Evolutionary conservation across 371 early-diverging fungal species (phyloP).

Genomic region (Apophysomyces elegans): DNA sequence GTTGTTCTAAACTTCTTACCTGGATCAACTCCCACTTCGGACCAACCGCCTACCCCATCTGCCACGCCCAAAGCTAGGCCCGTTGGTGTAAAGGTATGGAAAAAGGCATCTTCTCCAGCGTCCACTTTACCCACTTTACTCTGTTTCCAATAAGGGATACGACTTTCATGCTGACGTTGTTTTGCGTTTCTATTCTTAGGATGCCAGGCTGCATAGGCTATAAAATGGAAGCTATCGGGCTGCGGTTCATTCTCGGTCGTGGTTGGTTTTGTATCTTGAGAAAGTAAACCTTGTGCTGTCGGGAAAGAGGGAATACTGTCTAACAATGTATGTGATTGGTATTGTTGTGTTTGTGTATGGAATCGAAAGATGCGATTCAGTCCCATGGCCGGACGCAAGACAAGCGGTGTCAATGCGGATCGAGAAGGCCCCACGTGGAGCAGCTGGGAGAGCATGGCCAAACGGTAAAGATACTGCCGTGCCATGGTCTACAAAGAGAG

Average conservation of each 20-base stretch:
- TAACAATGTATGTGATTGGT: slow-evolving; percentile 3
- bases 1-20: slow-evolving; percentile 18
- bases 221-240: slow-evolving; percentile 35
- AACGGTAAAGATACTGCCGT: slow-evolving; percentile 27
- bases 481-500: slow-evolving; percentile 14
- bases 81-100: slow-evolving; percentile 61
- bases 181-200: slow-evolving; percentile 43
- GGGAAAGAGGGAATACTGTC: slow-evolving; percentile 4
- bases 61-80: slow-evolving; percentile 69
- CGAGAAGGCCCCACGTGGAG: slow-evolving; percentile 11
- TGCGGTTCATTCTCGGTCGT: slow-evolving; percentile 5
- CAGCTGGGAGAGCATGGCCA: slow-evolving; percentile 26
- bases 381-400: slow-evolving; percentile 22
- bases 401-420: slow-evolving; percentile 3
- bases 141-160: slow-evolving; percentile 54
- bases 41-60: slow-evolving; percentile 78
- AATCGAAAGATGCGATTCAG: slow-evolving; percentile 18
- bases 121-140: slow-evolving; percentile 62
- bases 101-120: slow-evolving; percentile 77
- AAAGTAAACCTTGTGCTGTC: not conserved
- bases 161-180: slow-evolving; percentile 27
- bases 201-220: slow-evolving; percentile 55
- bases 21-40: slow-evolving; percentile 58
- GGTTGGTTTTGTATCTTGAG: not conserved
- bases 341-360: slow-evolving; percentile 4